phyloP scores from a whole-genome alignment of 768 basidiomycete species.

The Pulveroboletus ravenelii region DNA sequence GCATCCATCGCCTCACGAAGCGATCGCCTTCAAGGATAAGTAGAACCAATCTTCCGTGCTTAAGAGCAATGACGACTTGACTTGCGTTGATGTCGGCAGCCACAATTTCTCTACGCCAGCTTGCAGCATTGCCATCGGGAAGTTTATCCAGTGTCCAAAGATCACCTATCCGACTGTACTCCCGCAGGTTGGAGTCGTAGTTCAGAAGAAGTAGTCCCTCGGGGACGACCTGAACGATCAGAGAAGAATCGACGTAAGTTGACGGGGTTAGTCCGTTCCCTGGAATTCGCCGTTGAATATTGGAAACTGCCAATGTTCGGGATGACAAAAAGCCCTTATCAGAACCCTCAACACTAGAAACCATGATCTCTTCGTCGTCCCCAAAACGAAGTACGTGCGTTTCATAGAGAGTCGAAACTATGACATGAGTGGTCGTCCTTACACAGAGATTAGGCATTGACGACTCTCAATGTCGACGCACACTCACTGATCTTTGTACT shows the following conservation, averaged over 20 bases:
- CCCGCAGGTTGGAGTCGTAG: constrained; percentile 41
- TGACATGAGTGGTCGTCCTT: constrained; percentile 52
- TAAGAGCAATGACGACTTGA: constrained; percentile 60
- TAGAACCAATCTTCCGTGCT: constrained; percentile 46
- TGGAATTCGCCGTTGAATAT: constrained; percentile 38
- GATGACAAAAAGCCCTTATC: constrained; percentile 46
- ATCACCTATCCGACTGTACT: constrained; percentile 39
- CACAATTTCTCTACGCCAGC: constrained; percentile 47
- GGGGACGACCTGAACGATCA: constrained; percentile 70
- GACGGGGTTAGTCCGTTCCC: constrained; percentile 14
- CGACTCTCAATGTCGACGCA: neutral
- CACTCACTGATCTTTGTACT: constrained; percentile 47
- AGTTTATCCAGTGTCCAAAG: constrained; percentile 37
- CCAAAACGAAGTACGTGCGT: constrained; percentile 54
- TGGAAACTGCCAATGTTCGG: constrained; percentile 63
- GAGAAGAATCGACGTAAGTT: constrained; percentile 42
- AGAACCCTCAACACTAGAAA: constrained; percentile 31
- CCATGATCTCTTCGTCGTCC: constrained; percentile 9
- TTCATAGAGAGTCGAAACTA: constrained; percentile 55
- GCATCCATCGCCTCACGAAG: constrained; percentile 26
- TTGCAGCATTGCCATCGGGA: constrained; percentile 14
- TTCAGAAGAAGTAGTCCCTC: constrained; percentile 52
- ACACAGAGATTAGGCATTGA: neutral
- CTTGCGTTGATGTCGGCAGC: constrained; percentile 66
- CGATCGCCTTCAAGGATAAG: constrained; percentile 45